Evolutionary conservation across 2,329 filamentous ascomycete genomes (phyloP), one percentile per base, ranked within the genome.

Genomic region (Trichoderma gracile): DNA sequence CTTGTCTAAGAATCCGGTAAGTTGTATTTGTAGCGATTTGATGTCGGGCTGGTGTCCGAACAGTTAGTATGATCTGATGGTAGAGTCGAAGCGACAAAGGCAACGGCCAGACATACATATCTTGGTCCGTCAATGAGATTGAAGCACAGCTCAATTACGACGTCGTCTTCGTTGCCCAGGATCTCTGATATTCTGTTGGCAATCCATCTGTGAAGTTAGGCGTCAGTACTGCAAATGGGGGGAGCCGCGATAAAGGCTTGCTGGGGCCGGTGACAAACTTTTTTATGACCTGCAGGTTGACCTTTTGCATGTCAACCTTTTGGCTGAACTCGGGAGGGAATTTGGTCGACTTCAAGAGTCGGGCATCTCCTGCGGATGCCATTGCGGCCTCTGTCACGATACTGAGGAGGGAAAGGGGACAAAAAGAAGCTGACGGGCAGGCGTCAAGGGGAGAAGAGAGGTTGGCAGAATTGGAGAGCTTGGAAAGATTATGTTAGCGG

Each of bases 211-310:
- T 40, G 64, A 47, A 52, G 54, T 21, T 42, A 45, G 65, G 40
- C 43, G 61, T 67, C 53, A 65, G 49, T 60, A 64, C 27, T 62
- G 57, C 65, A 55, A 65, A 53, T 25, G 17, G 38, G 40, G 68
- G 63, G 53, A 19, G 17, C 38, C 23, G 38, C 12, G 58, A 46
- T 40, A 25, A 15, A 42, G 43, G n/a, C 15, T n/a, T 27, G 33
- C 21, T 53, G 30, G 30, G 45, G 50, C 38, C 25, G 33, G 65
- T 57, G 52, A 54, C 88, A 73, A 75, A 96, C 91, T 95, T 96
- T 84, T 97, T 97, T 88, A 99, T 96, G 63, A 99, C 91, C 77
- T 96, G 92, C 57, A 97, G 83, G 75, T 99, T 97, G 77, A 99
- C 93, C 81, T 98, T 98, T 71, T 89, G 87, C 86, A 96, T 97